Base-by-base conservation (phyloP, 1,284 basidiomycete genomes). In the Fomes fomentarius region DNA sequence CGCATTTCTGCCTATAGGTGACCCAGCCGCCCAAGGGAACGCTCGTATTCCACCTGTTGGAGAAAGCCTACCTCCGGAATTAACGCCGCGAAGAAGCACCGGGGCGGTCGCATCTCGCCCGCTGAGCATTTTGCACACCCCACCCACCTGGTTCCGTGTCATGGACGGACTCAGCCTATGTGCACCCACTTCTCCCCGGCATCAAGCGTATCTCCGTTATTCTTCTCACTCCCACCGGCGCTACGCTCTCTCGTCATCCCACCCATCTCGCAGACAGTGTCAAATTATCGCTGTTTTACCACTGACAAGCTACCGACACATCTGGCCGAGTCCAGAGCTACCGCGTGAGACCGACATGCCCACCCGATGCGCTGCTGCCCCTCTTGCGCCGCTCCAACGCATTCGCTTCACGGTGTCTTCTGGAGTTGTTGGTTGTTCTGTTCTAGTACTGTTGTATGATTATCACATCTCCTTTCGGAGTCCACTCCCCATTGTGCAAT, bases 21-120 rank as follows among this genome's bases (percentile, higher is more conserved):
- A 67, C 64, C 19, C 64, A 64, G 39, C 63, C 64, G 26, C 64
- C 66, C 6, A 62, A 61, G 48, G 64, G 66, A 14, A 63, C 61
- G 19, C 58, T 65, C 42, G 50, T 65, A 11, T 54, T 65, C 52
- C 53, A 54, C 15, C 64, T 63, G 19, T 49, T 64, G 22, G 63
- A 61, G 53, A 57, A 57, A 50, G 48, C 63, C 34, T 52, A 58
- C 28, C 52, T 65, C 15, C 56, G 54, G 47, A 43, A 42, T 46
- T 50, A 42, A 54, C 35, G 34, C 24, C 15, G 50, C 25, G 44
- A 54, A 3, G 35, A 2, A 24, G 28, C 19, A 33, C 21, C 24
- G 43, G n/a, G 15, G 28, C 34, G 30, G 26, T 3, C 24, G 21
- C 52, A 45, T 50, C 49, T 50, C 42, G 24, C 1, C 30, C 12